Conservation (phyloP, 2,329 filamentous ascomycete species). For the Diaporthe sp. region DNA sequence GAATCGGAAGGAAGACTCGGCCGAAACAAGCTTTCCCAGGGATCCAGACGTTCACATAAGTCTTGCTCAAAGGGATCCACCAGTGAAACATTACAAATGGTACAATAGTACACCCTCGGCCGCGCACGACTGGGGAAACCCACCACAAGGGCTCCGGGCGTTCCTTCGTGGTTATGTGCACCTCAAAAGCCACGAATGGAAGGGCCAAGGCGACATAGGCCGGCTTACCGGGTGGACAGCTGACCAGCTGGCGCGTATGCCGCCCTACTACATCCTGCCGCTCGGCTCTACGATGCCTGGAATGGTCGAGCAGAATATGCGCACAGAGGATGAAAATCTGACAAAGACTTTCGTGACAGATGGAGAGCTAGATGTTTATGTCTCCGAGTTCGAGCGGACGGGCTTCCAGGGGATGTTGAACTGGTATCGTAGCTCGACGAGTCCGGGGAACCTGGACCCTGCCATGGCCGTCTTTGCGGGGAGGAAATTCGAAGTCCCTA, state of each 20-base stretch:
- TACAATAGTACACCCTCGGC: slow-evolving; percentile 66
- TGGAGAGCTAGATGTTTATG: slow-evolving; percentile 69
- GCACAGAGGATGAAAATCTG: slow-evolving; percentile 53
- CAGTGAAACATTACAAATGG: slow-evolving; percentile 77
- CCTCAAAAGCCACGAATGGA: slow-evolving; percentile 73
- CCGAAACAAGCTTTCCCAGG: not conserved
- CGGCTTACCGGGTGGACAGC: slow-evolving; percentile 67
- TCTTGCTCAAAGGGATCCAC: slow-evolving; percentile 63
- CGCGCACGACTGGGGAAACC: slow-evolving; percentile 55
- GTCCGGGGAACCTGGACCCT: slow-evolving; percentile 49
- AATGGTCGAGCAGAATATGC: slow-evolving; percentile 65
- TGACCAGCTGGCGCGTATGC: slow-evolving; percentile 66
- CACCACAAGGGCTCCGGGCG: slow-evolving; percentile 54
- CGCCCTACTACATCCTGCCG: slow-evolving; percentile 76
- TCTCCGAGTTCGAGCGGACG: slow-evolving; percentile 67
- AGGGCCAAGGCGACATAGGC: slow-evolving; percentile 59
- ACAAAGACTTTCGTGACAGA: slow-evolving; percentile 66
- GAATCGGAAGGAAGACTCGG: fast-evolving
- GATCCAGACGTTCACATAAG: slow-evolving; percentile 62
- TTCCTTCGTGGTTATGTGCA: slow-evolving; percentile 77
- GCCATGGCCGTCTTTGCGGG: slow-evolving; percentile 71
- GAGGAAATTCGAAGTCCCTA: slow-evolving; percentile 69
- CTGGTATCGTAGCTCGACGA: slow-evolving; percentile 72
- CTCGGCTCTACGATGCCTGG: slow-evolving; percentile 67
- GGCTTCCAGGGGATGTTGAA: slow-evolving; percentile 75